Evolutionary conservation across 371 early-diverging fungal genomes (phyloP).

Genomic region (Mucor circinelloides): DNA sequence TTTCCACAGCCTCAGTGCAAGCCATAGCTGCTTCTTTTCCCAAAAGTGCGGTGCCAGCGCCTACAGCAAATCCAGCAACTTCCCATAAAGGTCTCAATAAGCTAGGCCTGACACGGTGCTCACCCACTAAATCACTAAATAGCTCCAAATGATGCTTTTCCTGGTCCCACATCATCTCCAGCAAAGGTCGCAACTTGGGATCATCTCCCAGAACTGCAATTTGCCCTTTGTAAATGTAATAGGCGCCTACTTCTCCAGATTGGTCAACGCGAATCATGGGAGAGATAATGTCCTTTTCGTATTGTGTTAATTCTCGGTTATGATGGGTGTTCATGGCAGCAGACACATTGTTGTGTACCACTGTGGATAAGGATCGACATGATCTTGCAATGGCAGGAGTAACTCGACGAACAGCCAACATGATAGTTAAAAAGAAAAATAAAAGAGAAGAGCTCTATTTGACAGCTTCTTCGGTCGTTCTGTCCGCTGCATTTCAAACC

Average conservation of each 20-base stretch:
- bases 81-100: conserved; percentile 87
- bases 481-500: not conserved
- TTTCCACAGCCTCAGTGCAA: conserved; percentile 98
- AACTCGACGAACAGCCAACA: not conserved
- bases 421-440: not conserved
- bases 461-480: not conserved
- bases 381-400: not conserved
- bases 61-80: conserved; percentile 85
- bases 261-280: conserved; percentile 94
- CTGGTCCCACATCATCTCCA: conserved; percentile 95
- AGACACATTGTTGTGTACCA: not conserved
- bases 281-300: conserved; percentile 32
- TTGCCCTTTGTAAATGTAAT: conserved; percentile 95
- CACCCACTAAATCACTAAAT: conserved; percentile 77
- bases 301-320: conserved; percentile 21
- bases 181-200: conserved; percentile 67
- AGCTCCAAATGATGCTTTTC: conserved; percentile 82
- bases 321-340: not conserved
- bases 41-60: conserved; percentile 87
- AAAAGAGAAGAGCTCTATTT: not conserved
- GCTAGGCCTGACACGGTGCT: conserved; percentile 86
- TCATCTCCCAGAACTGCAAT: conserved; percentile 80
- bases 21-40: conserved; percentile 97
- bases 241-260: conserved; percentile 96
- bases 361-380: not conserved